Evolutionary conservation across 2,329 filamentous ascomycete species (phyloP).

Genomic region (Erysiphe neolycopersici): DNA sequence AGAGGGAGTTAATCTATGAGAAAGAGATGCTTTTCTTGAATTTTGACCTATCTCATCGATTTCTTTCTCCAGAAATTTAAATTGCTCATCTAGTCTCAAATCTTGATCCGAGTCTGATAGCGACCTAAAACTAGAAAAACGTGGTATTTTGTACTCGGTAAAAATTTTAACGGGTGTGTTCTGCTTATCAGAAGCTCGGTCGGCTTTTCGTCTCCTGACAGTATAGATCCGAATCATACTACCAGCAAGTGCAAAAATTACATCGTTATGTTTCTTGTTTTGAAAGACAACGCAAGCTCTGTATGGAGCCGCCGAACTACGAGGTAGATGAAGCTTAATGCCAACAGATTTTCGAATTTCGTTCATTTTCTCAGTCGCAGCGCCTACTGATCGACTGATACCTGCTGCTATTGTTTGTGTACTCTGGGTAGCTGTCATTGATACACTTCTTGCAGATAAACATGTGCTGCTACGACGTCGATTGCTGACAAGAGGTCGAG

Average conservation of each 20-base stretch:
- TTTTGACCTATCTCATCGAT: conserved; percentile 13
- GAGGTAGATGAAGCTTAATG: conserved; percentile 44
- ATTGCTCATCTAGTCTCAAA: conserved; percentile 19
- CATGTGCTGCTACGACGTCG: conserved; percentile 12
- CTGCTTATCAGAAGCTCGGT: conserved; percentile 27
- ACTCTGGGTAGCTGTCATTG: conserved; percentile 34
- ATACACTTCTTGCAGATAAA: conserved; percentile 11
- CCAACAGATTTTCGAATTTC: conserved; percentile 50
- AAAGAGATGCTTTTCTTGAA: conserved; percentile 14
- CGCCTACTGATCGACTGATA: conserved; percentile 47
- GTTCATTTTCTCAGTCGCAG: conserved; percentile 38
- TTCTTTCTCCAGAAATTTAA: conserved; percentile 10
- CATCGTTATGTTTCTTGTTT: conserved; percentile 31
- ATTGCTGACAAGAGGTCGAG: conserved; percentile 11
- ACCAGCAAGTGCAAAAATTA: conserved; percentile 36
- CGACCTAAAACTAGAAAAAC: conserved; percentile 30
- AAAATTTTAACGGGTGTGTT: conserved; percentile 20
- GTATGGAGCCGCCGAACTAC: conserved; percentile 23
- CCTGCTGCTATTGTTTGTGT: conserved; percentile 48
- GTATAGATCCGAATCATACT: conserved; percentile 38
- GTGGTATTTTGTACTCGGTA: conserved; percentile 35
- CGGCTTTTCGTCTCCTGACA: conserved; percentile 18
- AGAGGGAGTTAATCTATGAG: conserved; percentile 16
- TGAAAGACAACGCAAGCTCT: conserved; percentile 39
- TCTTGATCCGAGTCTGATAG: conserved; percentile 28